Evolutionary conservation across 2,329 filamentous ascomycete genomes (phyloP), one percentile per base, ranked within the genome.

Genomic region (Penicillium oxalicum): DNA sequence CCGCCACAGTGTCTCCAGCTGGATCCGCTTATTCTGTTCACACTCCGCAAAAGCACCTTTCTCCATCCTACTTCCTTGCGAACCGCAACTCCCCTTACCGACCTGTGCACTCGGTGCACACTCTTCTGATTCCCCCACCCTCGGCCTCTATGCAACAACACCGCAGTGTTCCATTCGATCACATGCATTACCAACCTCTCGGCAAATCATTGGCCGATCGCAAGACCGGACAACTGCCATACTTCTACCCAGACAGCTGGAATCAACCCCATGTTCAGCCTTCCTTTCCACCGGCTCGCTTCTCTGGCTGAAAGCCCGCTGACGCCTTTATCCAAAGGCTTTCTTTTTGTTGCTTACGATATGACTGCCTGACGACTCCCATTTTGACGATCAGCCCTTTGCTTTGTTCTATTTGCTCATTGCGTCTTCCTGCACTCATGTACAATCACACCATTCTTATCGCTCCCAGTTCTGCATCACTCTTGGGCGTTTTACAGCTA

Each of bases 31-130:
- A 80, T 24, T 86, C 79, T 45, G 74, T 73, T 5, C 73, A 76
- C 39, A 79, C 80, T 2, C 72, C 83, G 7, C 84, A 86, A 5
- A 81, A 82, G 39, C 85, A 87, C 29, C 80, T 93, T 55, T 97
- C 93, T 29, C 91, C 91, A 0, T 91, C 87, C 9, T 82, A 88
- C 61, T 94, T 94, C 69, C 76, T 96, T 34, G 86, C 88, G 62
- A 88, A 95, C 65, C 82, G 93, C 48, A 84, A 87, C 54, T 97
- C 91, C 47, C 93, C 93, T 3, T 97, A 97, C 70, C 87, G 89
- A 55, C 91, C 91, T 1, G 86, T 96, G 35, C 86, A 91, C 45
- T 81, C 88, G 52, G 88, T 96, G 50, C 90, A 93, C 58, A 95
- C 89, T 0, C 79, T 97, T n/a, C 77, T 96, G 28, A 89, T 93